Conservation (phyloP, 768 basidiomycete genomes). For the Cystobasidium tubakii region DNA sequence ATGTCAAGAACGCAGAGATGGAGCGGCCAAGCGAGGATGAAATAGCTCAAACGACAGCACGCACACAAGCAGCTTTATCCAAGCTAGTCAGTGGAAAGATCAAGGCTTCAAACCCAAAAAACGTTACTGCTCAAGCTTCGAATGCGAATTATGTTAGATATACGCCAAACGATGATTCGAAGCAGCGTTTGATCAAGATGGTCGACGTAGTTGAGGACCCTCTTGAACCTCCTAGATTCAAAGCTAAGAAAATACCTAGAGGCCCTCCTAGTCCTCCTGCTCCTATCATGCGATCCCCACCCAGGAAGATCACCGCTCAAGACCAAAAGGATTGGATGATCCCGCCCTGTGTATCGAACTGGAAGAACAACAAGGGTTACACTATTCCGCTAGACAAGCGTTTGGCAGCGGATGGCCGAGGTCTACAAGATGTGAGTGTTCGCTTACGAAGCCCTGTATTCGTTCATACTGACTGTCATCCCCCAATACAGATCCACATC, state of each 20-base stretch:
- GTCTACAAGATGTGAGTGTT: slow-evolving; percentile 84
- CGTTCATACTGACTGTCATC: neutral
- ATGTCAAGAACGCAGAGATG: slow-evolving; percentile 74
- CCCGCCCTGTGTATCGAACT: slow-evolving; percentile 97
- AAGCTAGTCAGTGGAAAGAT: slow-evolving; percentile 91
- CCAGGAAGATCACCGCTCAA: slow-evolving; percentile 87
- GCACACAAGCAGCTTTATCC: slow-evolving; percentile 83
- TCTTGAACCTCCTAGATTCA: slow-evolving; percentile 91
- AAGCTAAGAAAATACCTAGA: slow-evolving; percentile 96
- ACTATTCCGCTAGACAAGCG: slow-evolving; percentile 98
- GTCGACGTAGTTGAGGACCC: slow-evolving; percentile 96
- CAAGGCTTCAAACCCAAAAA: slow-evolving; percentile 96
- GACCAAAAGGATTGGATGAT: slow-evolving; percentile 99
- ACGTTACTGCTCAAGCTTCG: slow-evolving; percentile 60
- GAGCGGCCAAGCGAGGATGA: slow-evolving; percentile 92
- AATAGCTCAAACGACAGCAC: slow-evolving; percentile 81
- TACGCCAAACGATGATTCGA: slow-evolving; percentile 74
- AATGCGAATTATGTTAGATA: slow-evolving; percentile 82
- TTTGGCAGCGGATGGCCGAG: slow-evolving; percentile 94
- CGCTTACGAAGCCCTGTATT: neutral
- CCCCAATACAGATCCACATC: slow-evolving; percentile 71
- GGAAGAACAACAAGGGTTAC: slow-evolving; percentile 99
- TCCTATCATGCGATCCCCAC: slow-evolving; percentile 88
- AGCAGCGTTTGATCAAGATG: slow-evolving; percentile 99
- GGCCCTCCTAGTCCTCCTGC: slow-evolving; percentile 95